Conservation (phyloP, 805 yeast genomes). For the Metschnikowia sp. region DNA sequence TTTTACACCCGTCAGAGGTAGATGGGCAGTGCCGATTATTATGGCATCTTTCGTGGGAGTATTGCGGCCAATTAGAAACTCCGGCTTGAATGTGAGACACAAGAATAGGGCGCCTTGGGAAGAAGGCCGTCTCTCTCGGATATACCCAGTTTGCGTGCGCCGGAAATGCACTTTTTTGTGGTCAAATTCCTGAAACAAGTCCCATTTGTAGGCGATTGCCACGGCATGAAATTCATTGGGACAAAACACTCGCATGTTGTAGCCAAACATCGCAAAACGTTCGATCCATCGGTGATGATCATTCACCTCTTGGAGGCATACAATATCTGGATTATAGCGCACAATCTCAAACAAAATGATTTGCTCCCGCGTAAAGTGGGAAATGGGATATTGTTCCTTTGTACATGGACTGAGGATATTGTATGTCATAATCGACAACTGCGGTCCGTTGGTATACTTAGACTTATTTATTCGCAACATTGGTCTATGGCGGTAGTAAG, state of each 20-base stretch:
- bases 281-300: not conserved
- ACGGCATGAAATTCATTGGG: constrained; percentile 2
- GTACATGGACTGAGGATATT: not conserved
- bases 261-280: constrained; percentile 1
- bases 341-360: constrained; percentile 2
- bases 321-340: constrained; percentile 8
- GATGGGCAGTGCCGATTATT: constrained; percentile 3
- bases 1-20: not conserved
- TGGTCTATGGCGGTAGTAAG: constrained; percentile 1
- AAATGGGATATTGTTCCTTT: not conserved
- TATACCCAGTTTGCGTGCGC: not conserved
- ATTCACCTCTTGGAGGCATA: constrained; percentile 6
- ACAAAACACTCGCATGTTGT: not conserved
- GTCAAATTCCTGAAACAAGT: not conserved
- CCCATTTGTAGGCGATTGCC: constrained; percentile 2
- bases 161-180: not conserved
- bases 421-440: constrained; percentile 7
- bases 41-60: constrained; percentile 3
- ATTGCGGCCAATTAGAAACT: not conserved
- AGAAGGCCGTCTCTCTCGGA: not conserved
- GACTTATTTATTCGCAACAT: not conserved
- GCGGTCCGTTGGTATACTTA: constrained; percentile 1
- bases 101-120: constrained; percentile 1
- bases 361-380: constrained; percentile 1
- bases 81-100: constrained; percentile 2